Evolutionary conservation across 306 rosid species (phyloP).

Genomic region (Carpinus viminea): DNA sequence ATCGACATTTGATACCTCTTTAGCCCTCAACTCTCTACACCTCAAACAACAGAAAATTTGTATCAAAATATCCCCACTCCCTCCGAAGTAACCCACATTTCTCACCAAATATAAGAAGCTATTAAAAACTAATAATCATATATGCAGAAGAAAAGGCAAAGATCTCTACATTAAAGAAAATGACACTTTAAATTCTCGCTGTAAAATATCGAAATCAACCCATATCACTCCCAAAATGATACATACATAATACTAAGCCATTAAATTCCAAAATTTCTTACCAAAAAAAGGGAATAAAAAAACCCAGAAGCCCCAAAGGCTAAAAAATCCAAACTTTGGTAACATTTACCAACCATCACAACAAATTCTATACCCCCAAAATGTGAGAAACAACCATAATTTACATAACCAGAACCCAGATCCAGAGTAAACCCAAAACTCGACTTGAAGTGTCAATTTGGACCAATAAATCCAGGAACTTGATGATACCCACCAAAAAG

Average conservation of each 20-base stretch:
- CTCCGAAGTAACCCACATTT: conserved; percentile 25
- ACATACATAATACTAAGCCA: neutral
- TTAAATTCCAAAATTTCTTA: conserved; percentile 16
- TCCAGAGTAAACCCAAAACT: conserved; percentile 17
- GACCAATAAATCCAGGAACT: conserved; percentile 7
- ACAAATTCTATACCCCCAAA: conserved; percentile 3
- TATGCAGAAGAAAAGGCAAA: conserved; percentile 5
- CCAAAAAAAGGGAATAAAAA: neutral
- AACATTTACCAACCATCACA: neutral
- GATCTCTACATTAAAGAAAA: neutral
- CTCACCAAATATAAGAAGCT: conserved; percentile 18
- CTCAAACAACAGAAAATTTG: conserved; percentile 7
- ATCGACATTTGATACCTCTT: conserved; percentile 50
- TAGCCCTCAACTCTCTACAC: conserved; percentile 2
- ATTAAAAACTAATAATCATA: neutral
- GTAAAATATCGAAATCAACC: neutral
- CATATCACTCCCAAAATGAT: neutral
- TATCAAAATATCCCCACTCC: conserved; percentile 16
- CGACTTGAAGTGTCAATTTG: neutral
- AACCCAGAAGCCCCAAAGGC: conserved; percentile 8
- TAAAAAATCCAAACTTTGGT: neutral
- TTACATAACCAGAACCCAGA: conserved; percentile 15
- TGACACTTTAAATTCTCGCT: neutral
- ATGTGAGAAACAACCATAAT: conserved; percentile 6
- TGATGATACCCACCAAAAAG: conserved; percentile 15